Evolutionary conservation across 257 asterid genomes (phyloP).

Genomic region (Cinchona pubescens): DNA sequence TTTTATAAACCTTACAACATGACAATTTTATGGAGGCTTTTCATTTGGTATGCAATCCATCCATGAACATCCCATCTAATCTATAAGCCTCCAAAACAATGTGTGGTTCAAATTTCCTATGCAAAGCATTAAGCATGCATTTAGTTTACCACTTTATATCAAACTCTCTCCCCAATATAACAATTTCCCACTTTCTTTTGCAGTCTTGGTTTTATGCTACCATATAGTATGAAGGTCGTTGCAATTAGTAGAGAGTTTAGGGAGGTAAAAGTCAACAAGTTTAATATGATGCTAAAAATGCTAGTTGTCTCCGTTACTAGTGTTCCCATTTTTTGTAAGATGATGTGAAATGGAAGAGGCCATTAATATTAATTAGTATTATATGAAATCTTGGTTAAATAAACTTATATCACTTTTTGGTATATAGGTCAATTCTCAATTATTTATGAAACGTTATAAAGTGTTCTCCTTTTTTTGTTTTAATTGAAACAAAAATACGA

Average conservation of each 20-base stretch:
- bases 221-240: too few relatives aligned
- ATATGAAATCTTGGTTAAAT: too few relatives aligned
- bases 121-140: not conserved
- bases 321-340: not conserved
- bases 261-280: not conserved
- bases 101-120: conserved; percentile 3
- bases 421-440: too few relatives aligned
- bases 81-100: not conserved
- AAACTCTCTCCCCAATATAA: not conserved
- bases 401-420: too few relatives aligned
- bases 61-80: not conserved
- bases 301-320: not conserved
- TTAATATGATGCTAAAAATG: too few relatives aligned
- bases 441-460: too few relatives aligned
- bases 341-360: too few relatives aligned
- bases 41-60: conserved; percentile 1
- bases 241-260: too few relatives aligned
- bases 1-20: not conserved
- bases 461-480: too few relatives aligned
- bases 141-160: not conserved
- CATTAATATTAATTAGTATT: too few relatives aligned
- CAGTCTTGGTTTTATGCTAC: not conserved
- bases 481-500: too few relatives aligned
- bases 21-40: not conserved
- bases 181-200: not conserved